Evolutionary conservation across 1,284 basidiomycete species (phyloP), one percentile per base, ranked within the genome.

Genomic region (Leccinum subspadiceum): DNA sequence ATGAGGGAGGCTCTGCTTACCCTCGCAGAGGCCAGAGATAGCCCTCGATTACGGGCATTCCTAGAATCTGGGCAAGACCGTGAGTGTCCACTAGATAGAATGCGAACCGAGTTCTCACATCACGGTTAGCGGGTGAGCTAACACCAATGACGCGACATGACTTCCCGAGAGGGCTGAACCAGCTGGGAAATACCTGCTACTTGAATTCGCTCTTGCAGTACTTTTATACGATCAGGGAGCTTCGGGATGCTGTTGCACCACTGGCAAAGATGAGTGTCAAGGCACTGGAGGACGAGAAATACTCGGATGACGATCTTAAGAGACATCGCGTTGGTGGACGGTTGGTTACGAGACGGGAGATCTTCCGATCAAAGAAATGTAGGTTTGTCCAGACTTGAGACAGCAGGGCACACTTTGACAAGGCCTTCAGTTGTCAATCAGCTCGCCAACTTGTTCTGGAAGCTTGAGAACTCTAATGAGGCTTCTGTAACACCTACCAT

Each of bases 141-240:
- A 69, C 75, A 35, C 70, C 76, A 4, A 24, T 24, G 24, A 24
- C 24, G 24, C 24, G 24, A 24, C 77, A 78, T 2, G 90, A 93
- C 62, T 79, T 89, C 67, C 94, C 94, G 15, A 84, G 93, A 57
- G 94, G 94, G 1, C 81, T 96, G 35, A 92, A 95, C 71, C 95
- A 96, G 71, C 85, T 97, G 35, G 94, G 94, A 56, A 97, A 97
- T 69, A 96, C 93, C 0, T 96, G 93, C 72, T 96, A 96, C 72
- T 81, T 96, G 58, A 96, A 96, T 72, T 95, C 93, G 17, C 64
- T 58, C 53, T 62, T 62, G 50, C 73, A 96, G 86, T 97, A 97
- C 74, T 95, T 97, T 72, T 96, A 94, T 73, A 95, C 94, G n/a
- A 93, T 97, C 74, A 89, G 85, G 69, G 91, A 94, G 53, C 80